Evolutionary conservation across 345 rosid species (phyloP).

Genomic region (Gynandropsis gynandra): DNA sequence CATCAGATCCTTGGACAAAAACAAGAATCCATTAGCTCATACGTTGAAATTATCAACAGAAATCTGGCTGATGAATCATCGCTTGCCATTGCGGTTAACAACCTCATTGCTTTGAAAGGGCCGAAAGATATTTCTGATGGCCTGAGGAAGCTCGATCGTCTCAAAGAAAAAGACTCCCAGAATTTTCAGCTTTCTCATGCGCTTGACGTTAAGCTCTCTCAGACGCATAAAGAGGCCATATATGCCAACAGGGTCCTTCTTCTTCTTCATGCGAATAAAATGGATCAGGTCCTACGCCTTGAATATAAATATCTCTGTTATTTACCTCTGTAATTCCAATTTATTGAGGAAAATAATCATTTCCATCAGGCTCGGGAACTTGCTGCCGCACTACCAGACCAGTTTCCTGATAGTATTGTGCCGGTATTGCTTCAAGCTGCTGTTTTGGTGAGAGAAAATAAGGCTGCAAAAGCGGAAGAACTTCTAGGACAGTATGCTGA

Average conservation of each 20-base stretch:
- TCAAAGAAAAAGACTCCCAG: constrained; percentile 56
- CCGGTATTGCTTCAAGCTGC: constrained; percentile 86
- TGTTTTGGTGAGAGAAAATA: constrained; percentile 78
- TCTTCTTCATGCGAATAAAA: constrained; percentile 89
- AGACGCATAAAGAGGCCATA: constrained; percentile 65
- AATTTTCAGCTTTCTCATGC: constrained; percentile 54
- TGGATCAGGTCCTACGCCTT: constrained; percentile 63
- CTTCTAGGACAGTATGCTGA: constrained; percentile 58
- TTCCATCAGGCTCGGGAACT: constrained; percentile 75
- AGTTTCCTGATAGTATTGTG: constrained; percentile 55
- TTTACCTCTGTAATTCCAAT: neutral
- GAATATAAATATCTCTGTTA: constrained; percentile 3
- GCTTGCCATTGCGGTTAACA: constrained; percentile 79
- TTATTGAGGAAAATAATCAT: neutral
- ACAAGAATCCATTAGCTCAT: constrained; percentile 58
- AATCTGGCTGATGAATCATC: constrained; percentile 80
- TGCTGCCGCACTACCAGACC: constrained; percentile 48
- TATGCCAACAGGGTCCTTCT: constrained; percentile 73
- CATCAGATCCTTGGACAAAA: constrained; percentile 60
- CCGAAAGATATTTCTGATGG: constrained; percentile 73
- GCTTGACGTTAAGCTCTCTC: constrained; percentile 72
- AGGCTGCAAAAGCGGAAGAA: constrained; percentile 81
- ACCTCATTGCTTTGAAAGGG: constrained; percentile 71
- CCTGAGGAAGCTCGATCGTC: constrained; percentile 73
- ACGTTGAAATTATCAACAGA: constrained; percentile 46